These are phyloP conservation scores for Termitomyces titanicus DNA, from an alignment of 768 basidiomycete genomes.

Conservation along the genomic window DNA sequence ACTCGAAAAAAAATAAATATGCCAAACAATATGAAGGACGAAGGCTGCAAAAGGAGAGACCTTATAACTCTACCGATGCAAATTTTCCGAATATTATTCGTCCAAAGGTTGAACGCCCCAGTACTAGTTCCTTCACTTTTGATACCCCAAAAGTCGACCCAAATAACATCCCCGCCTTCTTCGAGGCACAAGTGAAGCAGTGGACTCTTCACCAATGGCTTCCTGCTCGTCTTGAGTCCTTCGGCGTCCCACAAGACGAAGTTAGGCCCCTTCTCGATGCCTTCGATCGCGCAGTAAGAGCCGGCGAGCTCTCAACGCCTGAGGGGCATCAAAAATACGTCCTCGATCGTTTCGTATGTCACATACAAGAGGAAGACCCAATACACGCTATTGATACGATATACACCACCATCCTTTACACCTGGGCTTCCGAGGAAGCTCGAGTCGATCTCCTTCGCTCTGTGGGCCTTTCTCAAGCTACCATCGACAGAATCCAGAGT, in stretches of 20 bases:
- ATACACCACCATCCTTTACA: conserved; percentile 51
- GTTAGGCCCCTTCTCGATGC: conserved; percentile 35
- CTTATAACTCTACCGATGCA: too few relatives aligned
- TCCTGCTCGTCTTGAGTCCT: conserved; percentile 37
- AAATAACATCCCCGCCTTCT: conserved; percentile 26
- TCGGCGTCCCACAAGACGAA: conserved; percentile 44
- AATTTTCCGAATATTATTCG: too few relatives aligned
- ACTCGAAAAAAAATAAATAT: background rate
- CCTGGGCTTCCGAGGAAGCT: conserved; percentile 45
- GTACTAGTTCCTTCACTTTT: too few relatives aligned
- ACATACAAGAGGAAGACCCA: conserved; percentile 22
- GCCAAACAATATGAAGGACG: background rate
- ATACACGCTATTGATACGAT: conserved; percentile 38
- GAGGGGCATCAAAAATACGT: conserved; percentile 30
- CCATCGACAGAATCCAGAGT: conserved; percentile 34
- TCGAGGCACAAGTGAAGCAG: conserved; percentile 29
- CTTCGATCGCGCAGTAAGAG: conserved; percentile 37
- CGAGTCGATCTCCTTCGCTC: conserved; percentile 21
- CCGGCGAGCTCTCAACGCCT: conserved; percentile 27
- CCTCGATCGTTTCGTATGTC: conserved; percentile 40
- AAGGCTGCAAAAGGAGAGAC: too few relatives aligned
- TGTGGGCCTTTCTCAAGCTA: conserved; percentile 23
- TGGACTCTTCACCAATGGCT: conserved; percentile 37
- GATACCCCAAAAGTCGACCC: conserved; percentile 1
- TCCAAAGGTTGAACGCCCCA: too few relatives aligned